Evolutionary conservation across 331 rosid species (phyloP), one percentile per base, ranked within the genome.

Genomic region (Pyracantha coccinea): DNA sequence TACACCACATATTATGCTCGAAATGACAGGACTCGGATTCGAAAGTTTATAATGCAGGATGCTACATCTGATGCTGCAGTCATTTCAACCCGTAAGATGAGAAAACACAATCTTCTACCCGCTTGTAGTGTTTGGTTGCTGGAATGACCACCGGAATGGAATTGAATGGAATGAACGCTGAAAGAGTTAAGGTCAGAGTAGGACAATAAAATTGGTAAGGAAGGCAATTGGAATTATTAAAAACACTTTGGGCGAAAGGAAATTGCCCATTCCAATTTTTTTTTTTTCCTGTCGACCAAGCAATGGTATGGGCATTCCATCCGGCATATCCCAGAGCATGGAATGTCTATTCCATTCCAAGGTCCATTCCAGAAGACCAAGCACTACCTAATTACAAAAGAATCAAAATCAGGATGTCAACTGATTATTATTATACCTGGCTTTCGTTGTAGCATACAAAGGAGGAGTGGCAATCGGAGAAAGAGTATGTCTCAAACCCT

Each of bases 1-100:
- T 93, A 93, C 76, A 93, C 98, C 31, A 85, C 98, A 14, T 20
- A 91, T 45, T 93, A 89, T 67, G 84, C 97, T 63, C 89, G 97
- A 24, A 91, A 93, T 15, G 98, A 93, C 83, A 85, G 94, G 84
- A 65, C 76, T 25, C 66, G 55, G 58, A 84, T 89, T 50, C 86
- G 87, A n/a, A 93, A 93, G 59, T 77, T 93, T 31, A 50, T 89
- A 75, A 67, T 87, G 78, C 87, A 86, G 9, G 98, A 93, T 75
- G 94, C 97, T 72, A 52, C 31, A 63, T 74, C 98, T 54, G 98
- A 93, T 83, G 81, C 91, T 73, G 89, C 97, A 59, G 96, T 93
- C 73, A 89, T 91, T 68, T 74, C 91, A 75, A 88, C 94, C 1
- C 79, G 98, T 93, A 84, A 89, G 84, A 75, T 75, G 41, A 69